Evolutionary conservation across 2,329 filamentous ascomycete genomes (phyloP), one percentile per base, ranked within the genome.

Genomic region (Elsinoe fawcettii): DNA sequence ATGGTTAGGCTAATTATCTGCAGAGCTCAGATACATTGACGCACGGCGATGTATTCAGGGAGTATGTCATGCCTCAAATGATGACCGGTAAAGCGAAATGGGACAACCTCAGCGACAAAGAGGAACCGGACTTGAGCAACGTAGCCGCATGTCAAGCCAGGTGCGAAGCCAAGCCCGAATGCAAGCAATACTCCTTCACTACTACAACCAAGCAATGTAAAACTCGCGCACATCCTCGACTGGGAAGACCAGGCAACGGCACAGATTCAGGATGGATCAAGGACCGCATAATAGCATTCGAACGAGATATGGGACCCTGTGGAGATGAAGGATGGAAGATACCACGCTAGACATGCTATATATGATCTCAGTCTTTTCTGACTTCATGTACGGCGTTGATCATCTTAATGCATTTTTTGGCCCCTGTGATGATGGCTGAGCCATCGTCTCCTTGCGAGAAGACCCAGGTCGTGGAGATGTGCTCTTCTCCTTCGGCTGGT

Each of bases 41-140:
- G 44, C 67, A 70, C 51, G 58, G 61, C 9, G 66, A 70, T 23
- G 59, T 67, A 1, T 70, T 67, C 62, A 63, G 60, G 18, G 25
- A 60, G 7, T 67, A 63, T 41, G 58, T 67, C 8, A 44, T 65
- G 25, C 66, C 66, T 1, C 59, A 65, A 30, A 59, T 67, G 37
- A 57, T 60, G 2, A 20, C 46, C 1, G 56, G 60, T 11, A 60
- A 64, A 9, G 34, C 23, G 0, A 57, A 65, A 22, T 70, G 67
- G 67, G 61, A 63, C 51, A 70, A 67, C 36, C 44, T 59, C 6
- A 62, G 64, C 5, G 57, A 63, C 11, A 37, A 63, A 2, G 60
- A 58, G 3, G 59, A 62, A 14, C 61, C 54, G 8, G 47, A 53
- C 1, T 51, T 58, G 20, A 56, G 36, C 4, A 58, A 60, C 5